phyloP scores from a whole-genome alignment of 2,329 filamentous ascomycete genomes.

The Beauveria pseudobassiana region DNA sequence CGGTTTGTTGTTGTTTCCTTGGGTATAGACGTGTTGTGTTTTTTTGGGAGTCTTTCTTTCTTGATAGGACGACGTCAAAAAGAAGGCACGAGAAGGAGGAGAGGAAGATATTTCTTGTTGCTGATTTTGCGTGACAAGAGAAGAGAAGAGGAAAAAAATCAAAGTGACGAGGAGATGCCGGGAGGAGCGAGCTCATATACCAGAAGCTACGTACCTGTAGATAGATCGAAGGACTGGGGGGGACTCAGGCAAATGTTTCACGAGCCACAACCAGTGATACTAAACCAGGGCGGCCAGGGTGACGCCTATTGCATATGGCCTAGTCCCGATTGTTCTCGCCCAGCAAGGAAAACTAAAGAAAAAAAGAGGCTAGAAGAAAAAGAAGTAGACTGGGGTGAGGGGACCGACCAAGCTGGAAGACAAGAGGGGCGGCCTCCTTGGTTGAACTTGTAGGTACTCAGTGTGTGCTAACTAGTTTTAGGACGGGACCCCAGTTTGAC shows the following conservation, averaged over 20 bases:
- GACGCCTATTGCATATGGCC: background rate
- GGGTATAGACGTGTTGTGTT: no score
- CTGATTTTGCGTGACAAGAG: constrained; percentile 2
- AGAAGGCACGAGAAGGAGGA: background rate
- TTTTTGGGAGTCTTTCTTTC: background rate
- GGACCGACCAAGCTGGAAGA: background rate
- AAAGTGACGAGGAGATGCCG: background rate
- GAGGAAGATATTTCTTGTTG: background rate
- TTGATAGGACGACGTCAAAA: constrained; percentile 3
- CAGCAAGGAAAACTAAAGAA: no score
- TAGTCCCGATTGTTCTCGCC: background rate
- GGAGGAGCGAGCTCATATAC: constrained; percentile 7
- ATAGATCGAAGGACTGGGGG: background rate
- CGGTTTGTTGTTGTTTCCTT: constrained; percentile 8
- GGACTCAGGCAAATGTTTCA: background rate
- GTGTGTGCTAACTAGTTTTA: no score
- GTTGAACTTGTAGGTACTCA: no score
- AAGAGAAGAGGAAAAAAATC: background rate
- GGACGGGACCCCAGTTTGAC: no score
- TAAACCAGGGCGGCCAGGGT: no score
- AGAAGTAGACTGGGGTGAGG: background rate
- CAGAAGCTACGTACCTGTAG: background rate
- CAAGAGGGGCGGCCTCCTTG: background rate
- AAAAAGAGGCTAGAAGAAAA: background rate
- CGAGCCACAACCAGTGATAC: background rate